Base-by-base conservation (phyloP, 176 grass and related monocot genomes). In the Pontederia paniculata region DNA sequence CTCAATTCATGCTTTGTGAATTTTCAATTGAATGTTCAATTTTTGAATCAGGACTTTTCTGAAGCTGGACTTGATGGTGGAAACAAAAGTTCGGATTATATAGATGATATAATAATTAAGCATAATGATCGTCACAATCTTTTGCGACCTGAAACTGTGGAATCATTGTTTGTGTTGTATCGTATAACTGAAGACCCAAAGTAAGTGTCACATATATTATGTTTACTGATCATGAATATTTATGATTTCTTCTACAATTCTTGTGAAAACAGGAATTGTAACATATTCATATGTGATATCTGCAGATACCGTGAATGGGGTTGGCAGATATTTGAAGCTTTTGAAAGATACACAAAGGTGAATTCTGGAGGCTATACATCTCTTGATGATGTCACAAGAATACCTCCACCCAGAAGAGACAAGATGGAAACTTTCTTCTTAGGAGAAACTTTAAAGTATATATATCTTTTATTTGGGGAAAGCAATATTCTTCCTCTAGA, bases 271-370 rank as follows among this genome's bases (percentile, higher is more conserved):
- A 42, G 13, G 8, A 44, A 20, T 22, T 62, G 19, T 62, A 9
- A 47, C 48, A 44, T 37, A 37, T 37, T 37, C 28, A 37, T 67
- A 9, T 54, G n/a, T 41, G 48, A 48, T 54, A 10, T 71, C 15
- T 16, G 73, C 80, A 97, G 93, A 75, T 97, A 97, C 53, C 84
- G 93, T 52, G 83, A 88, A 63, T 97, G 93, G 93, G 93, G 93
- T 68, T 97, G 93, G 93, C 85, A 84, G 45, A 97, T 97, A 49
- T 97, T 97, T 66, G 53, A 88, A 71, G 83, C 93, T 70, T 97
- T 90, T 77, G 86, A 97, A 57, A 84, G 87, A 58, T 79, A 90
- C 66, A 90, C 93, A 52, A 97, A 88, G 72, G 74, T 90, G 47
- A 82, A 90, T 71, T 90, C 93, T 31, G 93, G 93, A 54, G 86